Evolutionary conservation across 2,329 filamentous ascomycete genomes (phyloP), one percentile per base, ranked within the genome.

Genomic region (Scleromitrula shiraiana): DNA sequence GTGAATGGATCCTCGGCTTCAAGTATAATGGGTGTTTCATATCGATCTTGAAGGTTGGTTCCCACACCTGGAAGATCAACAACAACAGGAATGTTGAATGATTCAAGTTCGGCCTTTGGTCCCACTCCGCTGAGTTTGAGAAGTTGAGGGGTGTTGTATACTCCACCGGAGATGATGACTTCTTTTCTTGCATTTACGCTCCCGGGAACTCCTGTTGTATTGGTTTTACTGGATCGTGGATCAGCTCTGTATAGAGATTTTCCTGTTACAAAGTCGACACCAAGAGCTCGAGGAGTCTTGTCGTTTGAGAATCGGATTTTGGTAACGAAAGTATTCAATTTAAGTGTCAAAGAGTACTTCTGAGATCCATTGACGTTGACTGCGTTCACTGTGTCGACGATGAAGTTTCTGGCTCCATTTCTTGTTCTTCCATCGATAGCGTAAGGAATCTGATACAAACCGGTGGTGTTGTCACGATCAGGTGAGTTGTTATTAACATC

Each of bases 1-100:
- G 61, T 64, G 55, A 69, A 70, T 50, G 68, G 62, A 39, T 60
- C 67, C 1, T 63, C 67, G 2, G 60, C 51, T 20, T 71, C 64
- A 19, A 68, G 72, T 27, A 70, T 60, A n/a, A 74, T 63, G n/a
- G 65, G 63, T 39, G 74, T 67, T 59, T 74, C 74, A 59, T 75
- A 50, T 14, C 41, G 74, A 51, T 82, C 76, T 59, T 76, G 69
- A 1, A 82, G 65, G 63, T 82, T 81, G 24, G 67, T 70, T 27
- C 80, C 81, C 14, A 85, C 79, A 10, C 84, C 79, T 0, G 78
- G 79, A 1, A 80, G 68, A 58, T 83, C 70, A 4, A 46, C 77
- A 24, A 80, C 55, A 4, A 79, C 67, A 3, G 67, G 62, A 50
- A 82, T 80, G 24, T 66, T 61, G 56, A 74, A 55, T 19, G 53